Percentiles rank a stretch among this genome's conserved stretches.
Conservation (phyloP, 176 grass and related monocot species). For the Oryza officinalis region DNA sequence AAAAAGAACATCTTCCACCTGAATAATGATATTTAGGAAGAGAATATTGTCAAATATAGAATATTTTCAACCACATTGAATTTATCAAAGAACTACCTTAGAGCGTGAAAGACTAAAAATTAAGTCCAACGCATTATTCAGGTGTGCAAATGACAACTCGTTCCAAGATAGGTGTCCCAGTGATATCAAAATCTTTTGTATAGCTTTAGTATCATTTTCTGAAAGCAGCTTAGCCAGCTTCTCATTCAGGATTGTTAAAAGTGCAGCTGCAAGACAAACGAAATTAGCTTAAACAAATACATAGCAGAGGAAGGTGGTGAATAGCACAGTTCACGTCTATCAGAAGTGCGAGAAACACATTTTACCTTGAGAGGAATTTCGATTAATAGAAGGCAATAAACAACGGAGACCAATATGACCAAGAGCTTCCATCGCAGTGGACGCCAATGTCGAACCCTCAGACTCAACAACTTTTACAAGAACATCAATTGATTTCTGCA, state of each 20-base stretch:
- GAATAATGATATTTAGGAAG: constrained; percentile 28
- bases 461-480: constrained; percentile 77
- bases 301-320: constrained; percentile 16
- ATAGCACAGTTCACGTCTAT: background rate
- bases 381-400: constrained; percentile 54
- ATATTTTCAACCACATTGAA: constrained; percentile 1
- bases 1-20: constrained; percentile 98
- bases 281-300: constrained; percentile 25
- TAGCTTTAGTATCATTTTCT: constrained; percentile 88
- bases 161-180: constrained; percentile 91
- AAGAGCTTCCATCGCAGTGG: constrained; percentile 87
- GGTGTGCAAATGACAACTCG: constrained; percentile 74
- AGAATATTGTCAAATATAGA: constrained; percentile 17
- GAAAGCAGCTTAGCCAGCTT: constrained; percentile 77
- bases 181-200: constrained; percentile 90
- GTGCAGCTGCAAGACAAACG: constrained; percentile 53
- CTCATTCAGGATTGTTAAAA: constrained; percentile 65
- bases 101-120: constrained; percentile 85
- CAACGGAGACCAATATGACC: constrained; percentile 81
- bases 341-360: constrained; percentile 21
- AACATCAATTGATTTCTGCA: constrained; percentile 51
- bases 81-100: constrained; percentile 58
- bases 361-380: constrained; percentile 66
- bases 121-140: constrained; percentile 74
- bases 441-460: constrained; percentile 67